Percentiles rank a stretch among this genome's conserved stretches.
These are phyloP conservation scores for Aspergillus eucalypticola DNA, from an alignment of 2,329 filamentous ascomycete genomes.

Conservation along the genomic window DNA sequence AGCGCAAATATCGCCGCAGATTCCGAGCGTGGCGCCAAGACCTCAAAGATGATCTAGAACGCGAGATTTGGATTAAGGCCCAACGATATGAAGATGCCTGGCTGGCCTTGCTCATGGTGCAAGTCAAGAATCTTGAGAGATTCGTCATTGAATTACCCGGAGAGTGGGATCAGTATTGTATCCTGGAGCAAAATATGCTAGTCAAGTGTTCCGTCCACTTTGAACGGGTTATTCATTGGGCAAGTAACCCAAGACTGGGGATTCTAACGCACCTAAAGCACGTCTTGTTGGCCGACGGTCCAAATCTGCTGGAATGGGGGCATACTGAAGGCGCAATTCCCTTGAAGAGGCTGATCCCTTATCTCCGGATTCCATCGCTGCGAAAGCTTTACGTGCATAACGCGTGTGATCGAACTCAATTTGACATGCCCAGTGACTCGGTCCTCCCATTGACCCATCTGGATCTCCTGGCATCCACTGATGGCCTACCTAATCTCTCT, in stretches of 20 bases:
- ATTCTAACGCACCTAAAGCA: background rate
- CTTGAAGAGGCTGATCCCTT: background rate
- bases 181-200: no score
- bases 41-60: no score
- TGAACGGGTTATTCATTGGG: background rate
- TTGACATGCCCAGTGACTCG: background rate
- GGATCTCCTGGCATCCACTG: background rate
- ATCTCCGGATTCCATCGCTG: background rate
- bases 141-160: background rate
- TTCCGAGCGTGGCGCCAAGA: background rate
- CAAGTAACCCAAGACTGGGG: background rate
- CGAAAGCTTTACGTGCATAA: background rate
- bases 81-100: background rate
- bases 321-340: background rate
- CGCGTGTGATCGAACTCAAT: background rate
- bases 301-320: background rate
- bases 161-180: background rate
- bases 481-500: background rate
- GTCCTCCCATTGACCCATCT: background rate
- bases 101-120: background rate
- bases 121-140: background rate
- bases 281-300: background rate
- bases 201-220: background rate
- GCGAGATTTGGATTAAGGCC: no score
- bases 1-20: background rate